phyloP scores from a whole-genome alignment of 495 filamentous ascomycete genomes.

The Apodospora peruviana region DNA sequence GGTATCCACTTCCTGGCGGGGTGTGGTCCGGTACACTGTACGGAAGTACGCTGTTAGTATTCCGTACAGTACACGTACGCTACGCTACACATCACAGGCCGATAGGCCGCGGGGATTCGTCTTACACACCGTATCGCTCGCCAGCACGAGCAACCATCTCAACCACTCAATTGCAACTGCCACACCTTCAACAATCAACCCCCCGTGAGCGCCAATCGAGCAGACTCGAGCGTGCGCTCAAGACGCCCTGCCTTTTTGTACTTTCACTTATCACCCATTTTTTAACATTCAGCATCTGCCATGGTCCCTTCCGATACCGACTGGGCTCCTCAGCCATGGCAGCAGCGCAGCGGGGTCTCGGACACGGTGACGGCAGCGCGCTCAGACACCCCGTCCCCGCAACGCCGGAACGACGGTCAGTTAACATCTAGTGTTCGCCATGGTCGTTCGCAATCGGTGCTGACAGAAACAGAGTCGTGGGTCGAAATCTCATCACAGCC shows the following conservation, averaged over 20 bases:
- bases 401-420: constrained; percentile 31
- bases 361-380: constrained; percentile 5
- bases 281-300: not conserved
- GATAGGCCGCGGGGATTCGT: no score
- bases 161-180: not conserved
- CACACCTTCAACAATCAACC: not conserved
- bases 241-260: not conserved
- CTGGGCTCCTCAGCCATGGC: constrained; percentile 5
- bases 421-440: constrained; percentile 4
- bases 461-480: constrained; percentile 79
- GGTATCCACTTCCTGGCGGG: no score
- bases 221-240: not conserved
- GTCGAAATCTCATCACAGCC: constrained; percentile 91
- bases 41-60: no score
- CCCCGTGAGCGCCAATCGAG: not conserved
- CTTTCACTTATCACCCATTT: not conserved
- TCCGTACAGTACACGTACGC: no score
- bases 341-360: constrained; percentile 5
- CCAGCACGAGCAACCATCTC: not conserved
- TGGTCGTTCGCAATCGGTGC: constrained; percentile 5
- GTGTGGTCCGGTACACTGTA: no score
- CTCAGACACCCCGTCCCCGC: constrained; percentile 18
- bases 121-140: no score
- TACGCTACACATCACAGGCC: no score
- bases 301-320: constrained; percentile 18